Conservation (phyloP, 805 yeast species). For the Nakazawaea siamensis region DNA sequence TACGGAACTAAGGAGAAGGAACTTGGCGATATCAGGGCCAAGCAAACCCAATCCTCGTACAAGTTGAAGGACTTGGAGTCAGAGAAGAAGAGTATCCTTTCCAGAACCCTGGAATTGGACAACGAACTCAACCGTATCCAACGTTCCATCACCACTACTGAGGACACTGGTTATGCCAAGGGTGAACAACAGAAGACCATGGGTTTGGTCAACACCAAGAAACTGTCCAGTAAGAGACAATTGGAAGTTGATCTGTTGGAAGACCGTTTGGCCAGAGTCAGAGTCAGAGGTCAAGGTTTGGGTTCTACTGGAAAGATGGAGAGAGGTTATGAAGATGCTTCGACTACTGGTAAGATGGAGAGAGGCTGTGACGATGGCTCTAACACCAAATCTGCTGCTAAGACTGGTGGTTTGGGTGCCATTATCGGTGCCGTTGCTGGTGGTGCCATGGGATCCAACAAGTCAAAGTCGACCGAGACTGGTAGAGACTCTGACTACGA, state of each 20-base stretch:
- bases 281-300: conserved; percentile 3
- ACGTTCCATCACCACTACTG: no score
- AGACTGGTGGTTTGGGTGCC: background rate
- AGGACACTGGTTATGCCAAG: no score
- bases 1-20: conserved; percentile 1
- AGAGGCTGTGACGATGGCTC: background rate
- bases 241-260: conserved; percentile 9
- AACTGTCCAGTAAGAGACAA: background rate
- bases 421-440: background rate
- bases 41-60: background rate
- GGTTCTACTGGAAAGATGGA: conserved; percentile 3
- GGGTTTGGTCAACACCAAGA: background rate
- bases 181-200: no score
- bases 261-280: conserved; percentile 6
- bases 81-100: conserved; percentile 1
- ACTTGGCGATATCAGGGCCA: background rate
- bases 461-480: background rate
- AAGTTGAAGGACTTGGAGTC: conserved; percentile 2
- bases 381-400: background rate
- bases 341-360: background rate
- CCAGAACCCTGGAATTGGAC: conserved; percentile 1
- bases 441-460: background rate
- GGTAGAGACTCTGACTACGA: background rate
- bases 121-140: background rate
- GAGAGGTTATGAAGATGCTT: conserved; percentile 6